Evolutionary conservation across 2,329 filamentous ascomycete genomes (phyloP), one percentile per base, ranked within the genome.

Genomic region (Beauveria scarabaeidicola): DNA sequence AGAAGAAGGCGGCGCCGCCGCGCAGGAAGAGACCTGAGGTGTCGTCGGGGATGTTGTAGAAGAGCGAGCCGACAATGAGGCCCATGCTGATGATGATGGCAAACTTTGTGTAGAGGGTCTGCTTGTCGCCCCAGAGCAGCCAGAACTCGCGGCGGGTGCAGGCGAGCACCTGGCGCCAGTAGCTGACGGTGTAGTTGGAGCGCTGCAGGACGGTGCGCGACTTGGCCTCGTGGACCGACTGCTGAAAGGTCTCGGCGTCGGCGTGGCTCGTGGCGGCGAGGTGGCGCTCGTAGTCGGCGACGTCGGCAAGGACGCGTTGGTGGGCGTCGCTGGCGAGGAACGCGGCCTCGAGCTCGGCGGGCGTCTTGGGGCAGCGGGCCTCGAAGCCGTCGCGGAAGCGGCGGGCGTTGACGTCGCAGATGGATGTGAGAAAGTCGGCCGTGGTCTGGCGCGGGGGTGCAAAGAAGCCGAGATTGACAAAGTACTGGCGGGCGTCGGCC

Each of bases 21-120:
- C 77, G 73, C 13, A 72, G 65, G 70, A 86, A 91, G 69, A 89
- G 86, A 58, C 85, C 87, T 1, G 71, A 70, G 0, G 87, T 89
- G 50, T 80, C 77, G 0, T 74, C 64, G 0, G 80, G 73, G 32
- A 89, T 74, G 62, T 89, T 83, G 66, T 91, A 90, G 73, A 94
- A 94, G 19, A 94, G 77, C 2, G 87, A 90, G 1, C 89, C 87
- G 58, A 92, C 86, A 62, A 95, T 89, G 10, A 95, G 78, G 5
- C 72, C 77, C 69, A 90, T 89, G 60, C 86, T 81, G 60, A 93
- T 73, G 66, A 91, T 89, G 69, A 91, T 90, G 72, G 91, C 88
- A 61, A 88, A 80, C 65, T 93, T 94, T 44, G 89, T 93, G 70
- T 85, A 87, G 1, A 94, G 78, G 0, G 88, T 87, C 1, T 85